Conservation (phyloP, 805 yeast species). For the Torulaspora quercuum region DNA sequence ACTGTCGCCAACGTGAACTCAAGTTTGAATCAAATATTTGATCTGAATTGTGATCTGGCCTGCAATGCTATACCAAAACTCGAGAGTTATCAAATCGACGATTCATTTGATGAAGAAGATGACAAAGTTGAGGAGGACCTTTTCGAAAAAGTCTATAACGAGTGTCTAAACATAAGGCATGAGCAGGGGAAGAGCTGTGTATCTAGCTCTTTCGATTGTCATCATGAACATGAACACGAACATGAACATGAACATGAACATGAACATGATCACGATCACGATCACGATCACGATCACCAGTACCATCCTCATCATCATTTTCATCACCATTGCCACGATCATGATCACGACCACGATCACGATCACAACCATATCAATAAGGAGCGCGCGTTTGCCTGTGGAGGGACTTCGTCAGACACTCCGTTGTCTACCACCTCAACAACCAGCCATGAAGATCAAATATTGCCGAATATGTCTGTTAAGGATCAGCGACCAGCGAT, state of each 20-base stretch:
- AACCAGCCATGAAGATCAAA: constrained; percentile 6
- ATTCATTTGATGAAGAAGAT: constrained; percentile 7
- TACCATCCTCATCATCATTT: constrained; percentile 1
- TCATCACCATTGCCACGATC: constrained; percentile 1
- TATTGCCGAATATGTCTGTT: not conserved
- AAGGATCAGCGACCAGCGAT: too few species aligned
- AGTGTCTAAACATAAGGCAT: constrained; percentile 30
- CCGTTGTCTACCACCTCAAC: constrained; percentile 12
- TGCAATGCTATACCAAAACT: constrained; percentile 18
- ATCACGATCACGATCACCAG: constrained; percentile 17
- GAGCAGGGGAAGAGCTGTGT: too few species aligned
- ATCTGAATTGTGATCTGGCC: constrained; percentile 29
- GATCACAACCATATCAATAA: not conserved
- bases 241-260: constrained; percentile 1
- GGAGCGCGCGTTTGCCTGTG: constrained; percentile 2
- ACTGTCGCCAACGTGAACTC: too few species aligned
- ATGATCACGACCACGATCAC: constrained; percentile 1
- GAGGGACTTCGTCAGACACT: constrained; percentile 7
- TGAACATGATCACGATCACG: constrained; percentile 17
- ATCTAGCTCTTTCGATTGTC: too few species aligned
- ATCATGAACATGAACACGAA: constrained; percentile 10
- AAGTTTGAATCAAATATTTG: constrained; percentile 17
- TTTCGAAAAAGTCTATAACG: constrained; percentile 36
- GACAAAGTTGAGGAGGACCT: constrained; percentile 23
- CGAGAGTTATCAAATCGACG: not conserved